Percentiles rank a stretch among this genome's conserved stretches.
These are phyloP conservation scores for Chytriomyces confervae DNA, from an alignment of 192 early-diverging fungal species.

Conservation along the genomic window DNA sequence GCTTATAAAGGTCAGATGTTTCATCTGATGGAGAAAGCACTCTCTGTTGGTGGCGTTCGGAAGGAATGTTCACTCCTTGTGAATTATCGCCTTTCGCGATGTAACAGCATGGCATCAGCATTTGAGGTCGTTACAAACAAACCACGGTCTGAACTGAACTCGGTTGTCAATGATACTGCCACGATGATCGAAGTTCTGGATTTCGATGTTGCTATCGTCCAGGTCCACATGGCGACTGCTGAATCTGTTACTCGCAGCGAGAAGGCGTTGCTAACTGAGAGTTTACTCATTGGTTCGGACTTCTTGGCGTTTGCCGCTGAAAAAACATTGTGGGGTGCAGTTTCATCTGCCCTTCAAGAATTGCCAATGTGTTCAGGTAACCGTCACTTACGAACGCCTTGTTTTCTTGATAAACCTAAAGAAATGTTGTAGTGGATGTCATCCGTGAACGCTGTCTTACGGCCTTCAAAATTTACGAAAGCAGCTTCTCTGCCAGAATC, in stretches of 20 bases:
- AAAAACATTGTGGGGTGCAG: too few species aligned
- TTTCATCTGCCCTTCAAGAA: too few species aligned
- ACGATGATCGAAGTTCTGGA: too few species aligned
- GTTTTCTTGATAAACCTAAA: too few species aligned
- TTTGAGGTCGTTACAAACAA: constrained; percentile 5
- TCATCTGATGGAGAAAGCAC: not conserved
- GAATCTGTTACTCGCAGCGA: too few species aligned
- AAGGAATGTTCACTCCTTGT: not conserved
- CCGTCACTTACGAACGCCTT: too few species aligned
- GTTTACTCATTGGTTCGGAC: too few species aligned
- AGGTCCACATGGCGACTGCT: too few species aligned
- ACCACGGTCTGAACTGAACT: not conserved
- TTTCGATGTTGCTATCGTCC: too few species aligned
- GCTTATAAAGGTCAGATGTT: constrained; percentile 17
- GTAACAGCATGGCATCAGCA: constrained; percentile 20
- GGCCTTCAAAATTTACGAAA: not conserved
- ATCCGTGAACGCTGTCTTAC: not conserved
- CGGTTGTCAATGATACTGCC: not conserved
- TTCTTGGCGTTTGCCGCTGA: too few species aligned
- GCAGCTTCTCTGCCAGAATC: not conserved
- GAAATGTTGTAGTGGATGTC: not conserved
- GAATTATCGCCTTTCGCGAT: not conserved
- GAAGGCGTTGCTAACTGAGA: too few species aligned
- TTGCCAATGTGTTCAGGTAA: too few species aligned
- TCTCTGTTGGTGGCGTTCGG: not conserved